Evolutionary conservation across 1,139 yeast species (phyloP).

Genomic region (Sugiyamaella pinicola): DNA sequence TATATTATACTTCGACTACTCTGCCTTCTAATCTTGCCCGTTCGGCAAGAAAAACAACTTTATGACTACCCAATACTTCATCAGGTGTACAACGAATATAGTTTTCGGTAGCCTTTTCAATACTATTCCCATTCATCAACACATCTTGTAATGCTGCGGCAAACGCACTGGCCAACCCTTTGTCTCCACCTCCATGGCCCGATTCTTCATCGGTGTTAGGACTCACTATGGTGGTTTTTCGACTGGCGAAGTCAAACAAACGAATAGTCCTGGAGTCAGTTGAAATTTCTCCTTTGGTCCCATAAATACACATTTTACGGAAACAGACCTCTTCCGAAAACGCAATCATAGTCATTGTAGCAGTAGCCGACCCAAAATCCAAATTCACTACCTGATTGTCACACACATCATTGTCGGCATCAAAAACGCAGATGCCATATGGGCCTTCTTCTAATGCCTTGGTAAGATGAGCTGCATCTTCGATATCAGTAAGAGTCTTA

Average conservation of each 20-base stretch:
- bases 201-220: conserved; percentile 32
- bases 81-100: conserved; percentile 35
- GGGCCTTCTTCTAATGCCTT: conserved; percentile 33
- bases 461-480: conserved; percentile 31
- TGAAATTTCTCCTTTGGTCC: conserved; percentile 35
- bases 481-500: conserved; percentile 33
- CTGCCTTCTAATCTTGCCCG: conserved; percentile 30
- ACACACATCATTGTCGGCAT: conserved; percentile 35
- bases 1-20: conserved; percentile 24
- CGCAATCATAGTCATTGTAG: conserved; percentile 39
- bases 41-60: conserved; percentile 37
- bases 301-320: conserved; percentile 35
- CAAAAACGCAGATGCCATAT: conserved; percentile 36
- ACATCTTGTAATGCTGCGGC: conserved; percentile 33
- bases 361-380: conserved; percentile 35
- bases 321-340: conserved; percentile 34
- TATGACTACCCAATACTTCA: conserved; percentile 33
- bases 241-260: conserved; percentile 33
- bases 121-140: conserved; percentile 24
- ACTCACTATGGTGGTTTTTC: conserved; percentile 23
- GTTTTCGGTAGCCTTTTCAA: conserved; percentile 29
- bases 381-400: conserved; percentile 36
- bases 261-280: conserved; percentile 34
- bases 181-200: conserved; percentile 39
- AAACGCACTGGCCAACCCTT: conserved; percentile 35